phyloP scores from a whole-genome alignment of 768 basidiomycete genomes.

The Kwoniella dendrophila region DNA sequence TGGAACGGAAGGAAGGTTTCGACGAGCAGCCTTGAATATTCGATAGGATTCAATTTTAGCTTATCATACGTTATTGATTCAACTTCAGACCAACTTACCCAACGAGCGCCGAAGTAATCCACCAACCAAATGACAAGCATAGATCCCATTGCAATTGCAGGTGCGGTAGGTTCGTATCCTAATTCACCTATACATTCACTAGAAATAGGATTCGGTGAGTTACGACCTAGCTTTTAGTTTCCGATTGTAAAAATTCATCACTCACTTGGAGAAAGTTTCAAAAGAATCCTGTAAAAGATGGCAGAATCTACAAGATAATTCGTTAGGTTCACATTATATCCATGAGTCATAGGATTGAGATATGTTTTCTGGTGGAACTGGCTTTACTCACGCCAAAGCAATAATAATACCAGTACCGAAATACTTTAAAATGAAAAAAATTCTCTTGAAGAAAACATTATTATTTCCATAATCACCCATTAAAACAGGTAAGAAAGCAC shows the following conservation, averaged over 20 bases:
- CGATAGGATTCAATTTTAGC: neutral
- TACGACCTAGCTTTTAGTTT: neutral
- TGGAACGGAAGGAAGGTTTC: neutral
- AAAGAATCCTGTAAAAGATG: conserved; percentile 14
- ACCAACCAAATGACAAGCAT: conserved; percentile 17
- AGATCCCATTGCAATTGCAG: conserved; percentile 15
- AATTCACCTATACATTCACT: conserved; percentile 18
- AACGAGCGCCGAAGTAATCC: conserved; percentile 11
- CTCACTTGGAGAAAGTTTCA: conserved; percentile 17
- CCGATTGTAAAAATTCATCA: neutral
- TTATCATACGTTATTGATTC: neutral
- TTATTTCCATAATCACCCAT: neutral
- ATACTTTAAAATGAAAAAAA: conserved; percentile 10
- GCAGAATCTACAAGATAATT: neutral
- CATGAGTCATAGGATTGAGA: too few relatives aligned
- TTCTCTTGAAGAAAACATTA: neutral
- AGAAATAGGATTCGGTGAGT: neutral
- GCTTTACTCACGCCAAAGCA: conserved; percentile 12
- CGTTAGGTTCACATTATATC: neutral
- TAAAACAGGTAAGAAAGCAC: conserved; percentile 8
- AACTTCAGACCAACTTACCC: conserved; percentile 2
- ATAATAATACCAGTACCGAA: conserved; percentile 18
- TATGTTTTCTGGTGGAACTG: too few relatives aligned
- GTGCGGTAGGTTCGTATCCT: conserved; percentile 14
- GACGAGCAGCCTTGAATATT: neutral